Percentiles rank a stretch among this genome's conserved stretches.
Evolutionary conservation across 176 grass and related monocot species (phyloP).

Genomic region (Oryza australiensis): DNA sequence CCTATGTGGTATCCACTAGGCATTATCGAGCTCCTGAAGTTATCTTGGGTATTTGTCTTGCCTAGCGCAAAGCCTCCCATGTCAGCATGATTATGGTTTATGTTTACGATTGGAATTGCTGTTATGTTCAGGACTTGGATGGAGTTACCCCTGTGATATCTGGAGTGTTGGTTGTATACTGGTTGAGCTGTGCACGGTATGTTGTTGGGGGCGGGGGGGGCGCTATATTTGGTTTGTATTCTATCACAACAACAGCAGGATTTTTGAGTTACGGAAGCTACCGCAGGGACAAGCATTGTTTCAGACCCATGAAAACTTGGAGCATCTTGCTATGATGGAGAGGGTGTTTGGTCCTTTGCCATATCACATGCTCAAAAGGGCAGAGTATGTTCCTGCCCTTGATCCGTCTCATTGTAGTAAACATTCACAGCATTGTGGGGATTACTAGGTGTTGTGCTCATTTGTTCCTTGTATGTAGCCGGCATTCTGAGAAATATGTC

Average conservation of each 20-base stretch:
- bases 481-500: constrained; percentile 69
- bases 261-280: constrained; percentile 37
- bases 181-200: constrained; percentile 95
- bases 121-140: constrained; percentile 74
- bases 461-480: constrained; percentile 54
- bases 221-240: background rate
- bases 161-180: constrained; percentile 97
- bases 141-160: constrained; percentile 93
- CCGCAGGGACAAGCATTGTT: constrained; percentile 65
- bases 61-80: constrained; percentile 6
- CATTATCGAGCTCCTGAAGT: constrained; percentile 96
- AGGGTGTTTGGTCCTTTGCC: constrained; percentile 56
- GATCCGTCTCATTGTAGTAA: constrained; percentile 14
- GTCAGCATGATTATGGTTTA: constrained; percentile 14
- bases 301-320: constrained; percentile 71
- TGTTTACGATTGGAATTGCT: constrained; percentile 7
- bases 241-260: background rate
- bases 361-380: constrained; percentile 56
- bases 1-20: constrained; percentile 86
- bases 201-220: too few relatives aligned
- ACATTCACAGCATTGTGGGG: constrained; percentile 24
- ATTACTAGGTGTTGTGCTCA: constrained; percentile 17
- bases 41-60: constrained; percentile 66
- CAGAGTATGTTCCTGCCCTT: constrained; percentile 48
- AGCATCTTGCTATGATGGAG: constrained; percentile 79